Conservation (phyloP, 169 alveolate genomes). For the Amoebophrya sp. region DNA sequence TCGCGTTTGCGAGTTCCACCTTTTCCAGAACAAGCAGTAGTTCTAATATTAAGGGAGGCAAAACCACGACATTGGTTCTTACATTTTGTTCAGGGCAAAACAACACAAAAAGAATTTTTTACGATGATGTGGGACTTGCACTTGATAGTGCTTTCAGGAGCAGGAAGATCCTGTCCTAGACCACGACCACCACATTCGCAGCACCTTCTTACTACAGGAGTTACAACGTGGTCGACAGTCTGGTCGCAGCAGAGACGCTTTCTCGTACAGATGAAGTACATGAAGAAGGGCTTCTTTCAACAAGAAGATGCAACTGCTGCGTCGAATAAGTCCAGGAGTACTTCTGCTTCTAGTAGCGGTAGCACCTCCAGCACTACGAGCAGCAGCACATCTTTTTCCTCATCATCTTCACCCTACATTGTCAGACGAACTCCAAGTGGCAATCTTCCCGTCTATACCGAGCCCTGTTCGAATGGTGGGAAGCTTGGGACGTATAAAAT, state of each 20-base stretch:
- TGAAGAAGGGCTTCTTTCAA: not conserved
- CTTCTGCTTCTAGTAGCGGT: not conserved
- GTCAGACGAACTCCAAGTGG: not conserved
- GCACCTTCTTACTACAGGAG: not conserved
- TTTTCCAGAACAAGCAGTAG: too few relatives aligned
- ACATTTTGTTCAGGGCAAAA: not conserved
- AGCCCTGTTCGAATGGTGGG: too few relatives aligned
- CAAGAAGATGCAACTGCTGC: not conserved
- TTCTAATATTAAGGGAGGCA: too few relatives aligned
- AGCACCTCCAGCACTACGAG: not conserved
- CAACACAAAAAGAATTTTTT: not conserved
- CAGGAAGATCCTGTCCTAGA: not conserved
- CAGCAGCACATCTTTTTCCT: not conserved
- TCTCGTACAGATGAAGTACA: not conserved
- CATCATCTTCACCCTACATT: not conserved
- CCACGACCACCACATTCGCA: too few relatives aligned
- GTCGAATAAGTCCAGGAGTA: not conserved
- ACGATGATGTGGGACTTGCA: not conserved
- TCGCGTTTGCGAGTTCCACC: too few relatives aligned
- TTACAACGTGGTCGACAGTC: not conserved
- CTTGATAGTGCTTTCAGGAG: not conserved
- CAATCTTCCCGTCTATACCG: not conserved
- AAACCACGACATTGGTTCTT: not conserved
- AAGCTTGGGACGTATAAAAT: too few relatives aligned
- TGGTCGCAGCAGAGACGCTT: not conserved